phyloP scores from a whole-genome alignment of 2,329 filamentous ascomycete genomes.

The Fusarium sarcochroum region DNA sequence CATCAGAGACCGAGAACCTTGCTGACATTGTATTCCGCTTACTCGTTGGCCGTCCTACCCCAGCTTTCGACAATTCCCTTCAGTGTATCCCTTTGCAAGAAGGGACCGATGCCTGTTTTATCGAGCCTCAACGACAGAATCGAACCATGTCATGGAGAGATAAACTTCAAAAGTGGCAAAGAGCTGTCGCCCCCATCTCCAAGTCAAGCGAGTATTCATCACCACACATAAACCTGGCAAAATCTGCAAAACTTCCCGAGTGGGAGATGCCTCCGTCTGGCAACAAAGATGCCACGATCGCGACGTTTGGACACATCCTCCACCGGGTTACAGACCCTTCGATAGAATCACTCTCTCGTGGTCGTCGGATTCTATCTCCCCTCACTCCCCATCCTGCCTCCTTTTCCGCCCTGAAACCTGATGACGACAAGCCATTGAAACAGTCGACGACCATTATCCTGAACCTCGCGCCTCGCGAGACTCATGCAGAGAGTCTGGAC shows the following conservation, averaged over 20 bases:
- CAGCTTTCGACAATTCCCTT: constrained; percentile 20
- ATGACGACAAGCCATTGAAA: constrained; percentile 46
- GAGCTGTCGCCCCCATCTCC: constrained; percentile 45
- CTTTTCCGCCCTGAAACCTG: constrained; percentile 56
- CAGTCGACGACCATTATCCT: constrained; percentile 58
- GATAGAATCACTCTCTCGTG: constrained; percentile 7
- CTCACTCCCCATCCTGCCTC: constrained; percentile 62
- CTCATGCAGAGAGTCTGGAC: background rate
- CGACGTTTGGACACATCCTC: constrained; percentile 67
- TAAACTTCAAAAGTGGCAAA: constrained; percentile 51
- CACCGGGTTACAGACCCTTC: constrained; percentile 46
- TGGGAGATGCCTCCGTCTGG: background rate
- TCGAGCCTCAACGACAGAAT: constrained; percentile 50
- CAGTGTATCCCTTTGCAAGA: constrained; percentile 40
- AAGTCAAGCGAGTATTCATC: constrained; percentile 10
- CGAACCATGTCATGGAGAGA: constrained; percentile 55
- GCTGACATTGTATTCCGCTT: constrained; percentile 63
- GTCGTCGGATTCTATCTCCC: constrained; percentile 60
- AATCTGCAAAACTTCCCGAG: constrained; percentile 11
- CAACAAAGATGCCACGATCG: constrained; percentile 51
- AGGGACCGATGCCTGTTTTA: constrained; percentile 25
- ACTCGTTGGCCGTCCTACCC: constrained; percentile 51
- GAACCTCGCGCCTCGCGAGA: constrained; percentile 59
- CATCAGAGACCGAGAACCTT: constrained; percentile 54
- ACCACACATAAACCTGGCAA: constrained; percentile 9